phyloP scores from a whole-genome alignment of 2,329 filamentous ascomycete genomes.

The Parastagonospora avenae region DNA sequence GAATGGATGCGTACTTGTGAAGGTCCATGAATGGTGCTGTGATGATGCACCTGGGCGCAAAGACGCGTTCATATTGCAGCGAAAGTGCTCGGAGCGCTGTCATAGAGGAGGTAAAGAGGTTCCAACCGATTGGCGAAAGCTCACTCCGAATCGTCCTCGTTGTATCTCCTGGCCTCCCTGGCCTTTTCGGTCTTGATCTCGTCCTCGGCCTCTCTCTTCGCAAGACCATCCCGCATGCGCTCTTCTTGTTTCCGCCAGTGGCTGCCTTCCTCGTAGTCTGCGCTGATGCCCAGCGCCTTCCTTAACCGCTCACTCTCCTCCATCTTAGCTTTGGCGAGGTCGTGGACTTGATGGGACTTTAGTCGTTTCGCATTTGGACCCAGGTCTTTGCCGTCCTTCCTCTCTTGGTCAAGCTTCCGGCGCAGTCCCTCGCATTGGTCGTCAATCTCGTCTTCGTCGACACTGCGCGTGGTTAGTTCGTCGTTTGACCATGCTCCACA shows the following conservation, averaged over 20 bases:
- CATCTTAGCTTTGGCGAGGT: slow-evolving; percentile 94
- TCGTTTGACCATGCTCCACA: neutral
- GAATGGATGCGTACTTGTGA: too few relatives aligned
- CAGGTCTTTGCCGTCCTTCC: slow-evolving; percentile 43
- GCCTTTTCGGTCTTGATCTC: slow-evolving; percentile 31
- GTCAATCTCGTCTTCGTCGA: slow-evolving; percentile 92
- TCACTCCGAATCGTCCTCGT: slow-evolving; percentile 38
- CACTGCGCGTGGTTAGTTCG: slow-evolving; percentile 52
- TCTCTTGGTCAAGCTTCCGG: slow-evolving; percentile 61
- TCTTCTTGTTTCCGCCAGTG: slow-evolving; percentile 88
- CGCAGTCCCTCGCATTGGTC: slow-evolving; percentile 70
- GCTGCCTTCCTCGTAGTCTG: slow-evolving; percentile 82
- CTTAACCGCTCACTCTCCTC: slow-evolving; percentile 89
- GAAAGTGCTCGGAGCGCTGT: too few relatives aligned
- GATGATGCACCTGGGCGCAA: too few relatives aligned
- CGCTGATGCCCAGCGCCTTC: slow-evolving; percentile 83
- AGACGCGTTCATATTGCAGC: too few relatives aligned
- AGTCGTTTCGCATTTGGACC: slow-evolving; percentile 61
- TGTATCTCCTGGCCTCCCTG: slow-evolving; percentile 30
- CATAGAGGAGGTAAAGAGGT: too few relatives aligned
- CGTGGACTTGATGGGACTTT: slow-evolving; percentile 94
- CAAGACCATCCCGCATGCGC: slow-evolving; percentile 55
- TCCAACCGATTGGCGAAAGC: neutral
- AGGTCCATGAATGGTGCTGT: too few relatives aligned
- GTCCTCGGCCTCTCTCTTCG: slow-evolving; percentile 47